Conservation (phyloP, 1,284 basidiomycete species). For the Rhodotorula sp. region DNA sequence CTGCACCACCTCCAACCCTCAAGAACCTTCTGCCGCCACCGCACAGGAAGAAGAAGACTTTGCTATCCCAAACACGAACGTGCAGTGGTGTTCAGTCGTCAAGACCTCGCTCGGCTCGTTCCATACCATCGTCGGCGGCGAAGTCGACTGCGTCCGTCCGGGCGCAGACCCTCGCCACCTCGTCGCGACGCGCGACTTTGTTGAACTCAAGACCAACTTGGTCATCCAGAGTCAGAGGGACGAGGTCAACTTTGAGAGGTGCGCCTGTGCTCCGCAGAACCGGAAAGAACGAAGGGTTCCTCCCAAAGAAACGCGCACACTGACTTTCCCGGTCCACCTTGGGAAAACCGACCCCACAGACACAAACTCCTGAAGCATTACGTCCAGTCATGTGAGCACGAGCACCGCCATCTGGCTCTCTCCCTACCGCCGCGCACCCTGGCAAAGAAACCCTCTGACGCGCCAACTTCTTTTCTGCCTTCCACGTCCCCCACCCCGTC, state of each 20-base stretch:
- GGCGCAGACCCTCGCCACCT: conserved; percentile 12
- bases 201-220: conserved; percentile 92
- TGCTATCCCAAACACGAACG: conserved; percentile 86
- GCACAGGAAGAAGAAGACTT: conserved; percentile 52
- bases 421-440: neutral
- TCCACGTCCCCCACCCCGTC: too few species aligned
- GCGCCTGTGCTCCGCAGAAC: too few species aligned
- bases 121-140: conserved; percentile 84
- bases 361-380: conserved; percentile 91
- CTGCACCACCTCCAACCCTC: conserved; percentile 64
- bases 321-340: too few species aligned
- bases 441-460: too few species aligned
- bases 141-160: conserved; percentile 72
- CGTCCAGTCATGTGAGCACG: conserved; percentile 76
- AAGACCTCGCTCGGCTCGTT: conserved; percentile 79
- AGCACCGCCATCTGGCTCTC: neutral
- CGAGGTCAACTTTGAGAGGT: conserved; percentile 78
- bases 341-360: conserved; percentile 18
- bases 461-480: too few species aligned
- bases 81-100: conserved; percentile 93
- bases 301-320: neutral
- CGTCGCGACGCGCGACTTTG: conserved; percentile 53
- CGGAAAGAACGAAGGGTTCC: too few species aligned
- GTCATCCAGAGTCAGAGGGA: conserved; percentile 67
- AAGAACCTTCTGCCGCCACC: neutral